These are phyloP conservation scores for Coemansia sp. DNA, from an alignment of 192 early-diverging fungal genomes.

Conservation along the genomic window DNA sequence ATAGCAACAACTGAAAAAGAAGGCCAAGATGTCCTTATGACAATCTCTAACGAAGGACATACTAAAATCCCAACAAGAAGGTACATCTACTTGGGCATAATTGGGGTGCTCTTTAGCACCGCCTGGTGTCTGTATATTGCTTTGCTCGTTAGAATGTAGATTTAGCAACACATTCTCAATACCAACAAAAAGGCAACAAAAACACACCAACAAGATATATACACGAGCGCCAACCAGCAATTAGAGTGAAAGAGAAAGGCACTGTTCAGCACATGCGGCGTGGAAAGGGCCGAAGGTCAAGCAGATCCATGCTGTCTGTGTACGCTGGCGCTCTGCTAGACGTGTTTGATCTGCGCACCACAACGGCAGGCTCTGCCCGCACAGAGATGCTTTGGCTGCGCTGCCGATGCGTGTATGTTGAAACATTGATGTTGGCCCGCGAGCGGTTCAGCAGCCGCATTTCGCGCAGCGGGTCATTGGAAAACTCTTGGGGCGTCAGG, in stretches of 20 bases:
- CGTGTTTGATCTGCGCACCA: not conserved
- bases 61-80: conserved; percentile 24
- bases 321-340: not conserved
- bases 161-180: not conserved
- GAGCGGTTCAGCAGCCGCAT: conserved; percentile 8
- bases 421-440: conserved; percentile 15
- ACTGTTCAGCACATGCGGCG: conserved; percentile 29
- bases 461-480: conserved; percentile 8
- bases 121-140: conserved; percentile 44
- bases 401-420: conserved; percentile 2
- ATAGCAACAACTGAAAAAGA: not conserved
- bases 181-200: not conserved
- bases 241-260: not conserved
- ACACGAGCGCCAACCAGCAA: not conserved
- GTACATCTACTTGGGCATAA: conserved; percentile 42
- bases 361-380: conserved; percentile 1
- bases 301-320: conserved; percentile 7
- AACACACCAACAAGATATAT: not conserved
- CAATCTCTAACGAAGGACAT: not conserved
- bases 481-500: conserved; percentile 1
- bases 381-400: not conserved
- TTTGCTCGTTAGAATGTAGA: conserved; percentile 26
- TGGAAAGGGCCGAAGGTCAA: conserved; percentile 23
- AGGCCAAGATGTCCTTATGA: not conserved
- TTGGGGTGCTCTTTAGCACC: conserved; percentile 34